These are phyloP conservation scores for Geotrichum fermentans DNA, from an alignment of 1,139 yeast genomes.

Conservation along the genomic window DNA sequence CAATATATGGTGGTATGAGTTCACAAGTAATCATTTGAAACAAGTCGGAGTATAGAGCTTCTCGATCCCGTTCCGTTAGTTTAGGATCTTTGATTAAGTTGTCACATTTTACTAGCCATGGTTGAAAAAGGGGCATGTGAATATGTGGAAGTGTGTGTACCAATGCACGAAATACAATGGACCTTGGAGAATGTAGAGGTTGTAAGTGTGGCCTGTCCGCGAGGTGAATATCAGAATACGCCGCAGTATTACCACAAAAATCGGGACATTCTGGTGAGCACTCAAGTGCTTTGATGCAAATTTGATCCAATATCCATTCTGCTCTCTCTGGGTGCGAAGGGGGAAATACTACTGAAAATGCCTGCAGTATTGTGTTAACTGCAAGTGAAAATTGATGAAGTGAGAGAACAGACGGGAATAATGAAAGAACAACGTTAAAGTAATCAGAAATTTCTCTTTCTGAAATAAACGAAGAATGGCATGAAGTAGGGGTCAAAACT, in stretches of 20 bases:
- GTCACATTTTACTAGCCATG: constrained; percentile 50
- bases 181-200: too few relatives aligned
- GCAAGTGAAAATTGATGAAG: constrained; percentile 57
- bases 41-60: constrained; percentile 36
- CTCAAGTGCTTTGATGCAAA: constrained; percentile 41
- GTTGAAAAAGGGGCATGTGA: constrained; percentile 42
- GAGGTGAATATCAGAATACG: too few relatives aligned
- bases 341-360: constrained; percentile 48
- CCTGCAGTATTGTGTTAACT: constrained; percentile 52
- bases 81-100: constrained; percentile 37
- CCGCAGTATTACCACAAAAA: too few relatives aligned
- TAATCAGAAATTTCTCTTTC: constrained; percentile 36
- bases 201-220: too few relatives aligned
- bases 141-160: constrained; percentile 54
- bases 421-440: constrained; percentile 40
- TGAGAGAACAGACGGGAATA: constrained; percentile 57
- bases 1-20: too few relatives aligned
- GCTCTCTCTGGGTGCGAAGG: constrained; percentile 39
- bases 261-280: too few relatives aligned
- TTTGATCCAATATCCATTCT: constrained; percentile 39
- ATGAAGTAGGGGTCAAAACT: too few relatives aligned
- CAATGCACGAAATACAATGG: constrained; percentile 48
- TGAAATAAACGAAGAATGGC: too few relatives aligned
- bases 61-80: constrained; percentile 32
- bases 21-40: constrained; percentile 45